Percentiles rank a stretch among this genome's conserved stretches.
phyloP scores from a whole-genome alignment of 345 rosid species.

The Camelina sativa region DNA sequence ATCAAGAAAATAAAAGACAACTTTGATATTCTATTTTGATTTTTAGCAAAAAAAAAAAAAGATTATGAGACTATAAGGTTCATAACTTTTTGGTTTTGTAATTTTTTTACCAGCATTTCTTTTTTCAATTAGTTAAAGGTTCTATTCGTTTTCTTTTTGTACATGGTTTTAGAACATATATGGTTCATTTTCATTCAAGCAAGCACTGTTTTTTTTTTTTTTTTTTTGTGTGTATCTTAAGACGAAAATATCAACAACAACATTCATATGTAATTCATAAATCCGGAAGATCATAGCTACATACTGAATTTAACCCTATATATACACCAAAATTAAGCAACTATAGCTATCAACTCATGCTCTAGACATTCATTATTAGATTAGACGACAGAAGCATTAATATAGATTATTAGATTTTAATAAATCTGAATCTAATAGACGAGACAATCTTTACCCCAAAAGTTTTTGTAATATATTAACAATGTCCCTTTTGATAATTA shows the following conservation, averaged over 20 bases:
- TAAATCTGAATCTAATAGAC: conserved; percentile 15
- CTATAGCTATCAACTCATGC: neutral
- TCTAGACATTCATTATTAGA: neutral
- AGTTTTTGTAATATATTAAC: no score
- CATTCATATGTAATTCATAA: neutral
- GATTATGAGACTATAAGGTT: neutral
- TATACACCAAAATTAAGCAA: neutral
- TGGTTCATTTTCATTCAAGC: no score
- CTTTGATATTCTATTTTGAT: neutral
- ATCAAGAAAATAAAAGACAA: neutral
- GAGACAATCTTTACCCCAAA: neutral
- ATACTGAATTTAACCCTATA: neutral
- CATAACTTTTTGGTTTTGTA: neutral
- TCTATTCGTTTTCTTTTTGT: neutral
- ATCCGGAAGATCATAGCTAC: neutral
- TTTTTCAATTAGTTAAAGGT: no score
- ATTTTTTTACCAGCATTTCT: neutral
- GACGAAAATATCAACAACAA: neutral
- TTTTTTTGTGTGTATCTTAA: neutral
- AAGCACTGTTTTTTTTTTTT: neutral
- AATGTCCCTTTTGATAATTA: no score
- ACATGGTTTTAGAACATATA: neutral
- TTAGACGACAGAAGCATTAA: neutral
- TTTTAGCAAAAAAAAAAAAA: neutral
- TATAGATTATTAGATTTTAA: neutral